Base-by-base conservation (phyloP, 495 filamentous ascomycete genomes). In the Neurospora sp. region DNA sequence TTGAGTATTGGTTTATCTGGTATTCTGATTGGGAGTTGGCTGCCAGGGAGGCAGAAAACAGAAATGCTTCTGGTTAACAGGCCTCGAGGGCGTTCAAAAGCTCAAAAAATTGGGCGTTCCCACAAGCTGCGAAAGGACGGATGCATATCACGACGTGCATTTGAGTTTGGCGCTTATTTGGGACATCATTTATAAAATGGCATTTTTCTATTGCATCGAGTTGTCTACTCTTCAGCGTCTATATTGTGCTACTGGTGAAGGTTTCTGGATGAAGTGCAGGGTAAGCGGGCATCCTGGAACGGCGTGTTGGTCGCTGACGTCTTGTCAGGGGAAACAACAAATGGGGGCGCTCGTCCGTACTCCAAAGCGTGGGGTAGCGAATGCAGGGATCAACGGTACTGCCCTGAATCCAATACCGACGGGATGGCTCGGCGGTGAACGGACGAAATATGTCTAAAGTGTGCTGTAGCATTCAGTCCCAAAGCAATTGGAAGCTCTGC, bases 11-110 rank as follows among this genome's bases (percentile, higher is more conserved):
- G 71, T 95, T 92, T 71, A 86, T 93, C 27, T 90, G 80, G 42
- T 82, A 82, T 41, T 88, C 87, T n/a, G 89, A 89, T 77, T 96
- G 92, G 92, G 83, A 93, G 72, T 85, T 87, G 70, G 91, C 91
- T 4, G 93, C 92, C 20, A 88, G 91, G 71, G 93, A 93, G 77
- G 93, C 93, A 5, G 82, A 89, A 62, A 81, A 81, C 40, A 85
- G 93, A 76, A 96, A 95, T 81, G 85, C 85, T 38, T 76, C 86
- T 72, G 86, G 85, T 27, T 92, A 81, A 18, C 35, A 54, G 16
- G 60, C 8, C 20, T 18, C 8, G 35, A 72, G 16, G 39, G 39
- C 16, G 3, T 69, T 37, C 18, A 18, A n/a, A 62, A 3, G 31
- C 31, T 31, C 31, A 31, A 31, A 31, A 31, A 31, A 31, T 31